A percentile compares a stretch with the other conserved stretches of the same genome.
These are phyloP conservation scores for Ogataea paraovalis DNA, from an alignment of 805 yeast genomes.

Conservation along the genomic window DNA sequence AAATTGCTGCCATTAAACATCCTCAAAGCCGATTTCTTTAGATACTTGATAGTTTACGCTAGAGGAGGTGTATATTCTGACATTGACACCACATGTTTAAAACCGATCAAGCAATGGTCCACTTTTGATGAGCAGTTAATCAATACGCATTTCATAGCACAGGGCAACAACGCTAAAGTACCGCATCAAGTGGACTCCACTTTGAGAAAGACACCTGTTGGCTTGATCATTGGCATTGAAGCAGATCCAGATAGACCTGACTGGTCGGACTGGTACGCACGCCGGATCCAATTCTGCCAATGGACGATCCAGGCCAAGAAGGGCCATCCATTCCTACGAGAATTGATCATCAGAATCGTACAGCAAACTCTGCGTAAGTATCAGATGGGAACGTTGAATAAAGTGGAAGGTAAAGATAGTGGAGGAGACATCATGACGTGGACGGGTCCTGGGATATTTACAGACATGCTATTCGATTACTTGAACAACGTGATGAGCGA, in stretches of 20 bases:
- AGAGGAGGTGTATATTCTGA: slow-evolving; percentile 93
- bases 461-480: slow-evolving; percentile 79
- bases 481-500: slow-evolving; percentile 54
- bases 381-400: slow-evolving; percentile 40
- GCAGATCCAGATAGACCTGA: slow-evolving; percentile 96
- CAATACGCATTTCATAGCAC: neutral
- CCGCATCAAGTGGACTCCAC: slow-evolving; percentile 16
- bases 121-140: slow-evolving; percentile 37
- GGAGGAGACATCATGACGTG: slow-evolving; percentile 86
- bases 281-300: slow-evolving; percentile 92
- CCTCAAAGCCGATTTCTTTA: slow-evolving; percentile 87
- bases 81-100: slow-evolving; percentile 76
- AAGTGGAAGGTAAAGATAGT: slow-evolving; percentile 52
- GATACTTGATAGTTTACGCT: slow-evolving; percentile 82
- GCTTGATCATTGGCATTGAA: slow-evolving; percentile 86
- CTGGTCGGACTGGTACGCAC: slow-evolving; percentile 91
- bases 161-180: slow-evolving; percentile 1
- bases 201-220: slow-evolving; percentile 41
- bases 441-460: slow-evolving; percentile 97
- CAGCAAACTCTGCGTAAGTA: slow-evolving; percentile 63
- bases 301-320: slow-evolving; percentile 91
- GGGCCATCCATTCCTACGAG: slow-evolving; percentile 88
- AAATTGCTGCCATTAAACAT: slow-evolving; percentile 72
- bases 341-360: slow-evolving; percentile 73
- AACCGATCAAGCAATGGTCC: slow-evolving; percentile 75